Conservation (phyloP, 441 rosid genomes). For the Biscutella auriculata region DNA sequence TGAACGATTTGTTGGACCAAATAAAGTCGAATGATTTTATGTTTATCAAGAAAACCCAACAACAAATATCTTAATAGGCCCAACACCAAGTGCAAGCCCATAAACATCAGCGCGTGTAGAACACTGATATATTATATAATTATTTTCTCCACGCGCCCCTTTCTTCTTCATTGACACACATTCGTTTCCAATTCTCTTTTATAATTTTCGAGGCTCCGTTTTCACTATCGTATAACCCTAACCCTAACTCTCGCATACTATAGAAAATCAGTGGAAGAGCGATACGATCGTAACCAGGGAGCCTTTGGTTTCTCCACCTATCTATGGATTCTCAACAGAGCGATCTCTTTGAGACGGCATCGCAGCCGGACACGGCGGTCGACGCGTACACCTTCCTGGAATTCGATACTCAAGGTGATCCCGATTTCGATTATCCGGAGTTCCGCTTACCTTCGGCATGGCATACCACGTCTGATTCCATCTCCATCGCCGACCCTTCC, state of each 20-base stretch:
- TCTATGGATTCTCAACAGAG: conserved; percentile 67
- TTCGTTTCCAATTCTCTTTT: not conserved
- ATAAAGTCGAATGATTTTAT: too few relatives aligned
- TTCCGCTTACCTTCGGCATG: conserved; percentile 70
- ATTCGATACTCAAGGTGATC: conserved; percentile 92
- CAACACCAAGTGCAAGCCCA: conserved; percentile 11
- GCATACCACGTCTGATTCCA: conserved; percentile 87
- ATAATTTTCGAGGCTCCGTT: not conserved
- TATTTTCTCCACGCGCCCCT: not conserved
- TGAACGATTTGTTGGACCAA: too few relatives aligned
- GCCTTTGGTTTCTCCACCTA: conserved; percentile 4
- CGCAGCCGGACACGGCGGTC: conserved; percentile 79
- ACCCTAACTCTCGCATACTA: conserved; percentile 35
- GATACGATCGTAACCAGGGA: conserved; percentile 8
- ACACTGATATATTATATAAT: not conserved
- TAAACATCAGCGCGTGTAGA: conserved; percentile 7
- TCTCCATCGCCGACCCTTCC: conserved; percentile 33
- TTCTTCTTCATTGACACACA: not conserved
- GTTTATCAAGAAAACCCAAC: too few relatives aligned
- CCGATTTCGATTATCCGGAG: conserved; percentile 90
- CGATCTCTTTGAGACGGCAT: conserved; percentile 75
- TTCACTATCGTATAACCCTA: conserved; percentile 27
- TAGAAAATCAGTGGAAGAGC: conserved; percentile 1
- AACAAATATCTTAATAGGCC: too few relatives aligned
- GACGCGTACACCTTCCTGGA: conserved; percentile 94